These are phyloP conservation scores for Albatrellus ellisii DNA, from an alignment of 768 basidiomycete genomes.

Conservation along the genomic window DNA sequence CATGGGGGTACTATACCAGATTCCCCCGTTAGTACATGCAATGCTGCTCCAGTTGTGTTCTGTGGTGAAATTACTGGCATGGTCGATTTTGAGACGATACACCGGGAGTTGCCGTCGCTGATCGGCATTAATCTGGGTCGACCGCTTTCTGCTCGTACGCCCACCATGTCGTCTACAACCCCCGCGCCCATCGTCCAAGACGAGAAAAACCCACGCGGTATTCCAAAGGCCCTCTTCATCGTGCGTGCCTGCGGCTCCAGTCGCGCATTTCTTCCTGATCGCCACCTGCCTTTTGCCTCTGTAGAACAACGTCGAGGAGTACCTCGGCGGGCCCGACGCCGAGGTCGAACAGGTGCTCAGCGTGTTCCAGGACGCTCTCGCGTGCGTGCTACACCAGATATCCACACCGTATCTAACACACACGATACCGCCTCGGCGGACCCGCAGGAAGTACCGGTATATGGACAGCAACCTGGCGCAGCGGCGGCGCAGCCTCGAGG, in stretches of 20 bases:
- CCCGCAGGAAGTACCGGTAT: constrained; percentile 88
- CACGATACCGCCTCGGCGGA: not conserved
- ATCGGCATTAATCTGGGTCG: not conserved
- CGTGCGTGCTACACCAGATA: constrained; percentile 67
- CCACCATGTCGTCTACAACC: constrained; percentile 10
- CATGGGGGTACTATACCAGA: too few species aligned
- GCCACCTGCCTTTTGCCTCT: not conserved
- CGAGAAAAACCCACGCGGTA: constrained; percentile 78
- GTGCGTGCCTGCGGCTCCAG: constrained; percentile 37
- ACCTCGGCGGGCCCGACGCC: constrained; percentile 66
- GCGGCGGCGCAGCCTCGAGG: constrained; percentile 66
- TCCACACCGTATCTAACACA: too few species aligned
- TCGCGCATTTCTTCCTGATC: not conserved
- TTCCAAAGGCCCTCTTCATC: constrained; percentile 91
- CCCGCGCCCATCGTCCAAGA: constrained; percentile 17
- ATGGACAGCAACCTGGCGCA: constrained; percentile 86
- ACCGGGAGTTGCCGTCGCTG: not conserved
- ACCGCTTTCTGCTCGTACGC: constrained; percentile 3
- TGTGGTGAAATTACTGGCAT: too few species aligned
- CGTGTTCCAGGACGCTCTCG: constrained; percentile 82
- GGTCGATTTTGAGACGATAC: too few species aligned
- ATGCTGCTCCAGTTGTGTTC: too few species aligned
- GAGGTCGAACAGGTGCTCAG: constrained; percentile 70
- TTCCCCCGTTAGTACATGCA: too few species aligned
- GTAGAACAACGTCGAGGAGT: constrained; percentile 80